A percentile compares a stretch with the other conserved stretches of the same genome.
These are phyloP conservation scores for Pseudotsuga menziesii DNA, from an alignment of 75 land plant species.

Conservation along the genomic window DNA sequence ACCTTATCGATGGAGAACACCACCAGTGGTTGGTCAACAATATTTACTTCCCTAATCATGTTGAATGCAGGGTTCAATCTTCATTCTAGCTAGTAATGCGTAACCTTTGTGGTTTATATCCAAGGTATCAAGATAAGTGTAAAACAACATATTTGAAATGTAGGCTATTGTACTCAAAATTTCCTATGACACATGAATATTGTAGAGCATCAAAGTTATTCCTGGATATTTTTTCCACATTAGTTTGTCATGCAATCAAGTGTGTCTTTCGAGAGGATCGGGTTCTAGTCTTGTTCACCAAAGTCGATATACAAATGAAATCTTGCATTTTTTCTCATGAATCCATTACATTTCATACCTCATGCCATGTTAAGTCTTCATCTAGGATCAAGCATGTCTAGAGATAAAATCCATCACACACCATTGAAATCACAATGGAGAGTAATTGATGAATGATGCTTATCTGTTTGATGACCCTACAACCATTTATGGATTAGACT, in stretches of 20 bases:
- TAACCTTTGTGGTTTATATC: not conserved
- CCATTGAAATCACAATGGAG: slow-evolving; percentile 6
- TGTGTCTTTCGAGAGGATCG: not conserved
- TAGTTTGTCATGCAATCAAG: not conserved
- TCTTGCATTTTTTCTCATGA: slow-evolving; percentile 8
- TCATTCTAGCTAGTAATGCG: not conserved
- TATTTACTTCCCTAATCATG: too few species aligned
- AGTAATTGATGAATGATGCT: not conserved
- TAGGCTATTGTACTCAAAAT: slow-evolving; percentile 9
- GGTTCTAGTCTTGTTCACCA: too few species aligned
- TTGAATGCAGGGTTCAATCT: too few species aligned
- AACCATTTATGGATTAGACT: not conserved
- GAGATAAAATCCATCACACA: slow-evolving; percentile 2
- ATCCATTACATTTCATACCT: slow-evolving; percentile 10
- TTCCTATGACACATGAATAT: slow-evolving; percentile 15
- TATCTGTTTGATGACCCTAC: slow-evolving; percentile 9
- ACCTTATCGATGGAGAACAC: too few species aligned
- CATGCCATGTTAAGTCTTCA: slow-evolving; percentile 10
- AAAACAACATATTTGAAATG: slow-evolving; percentile 8
- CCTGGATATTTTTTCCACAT: slow-evolving; percentile 9
- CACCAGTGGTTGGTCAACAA: too few species aligned
- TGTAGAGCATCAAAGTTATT: slow-evolving; percentile 12
- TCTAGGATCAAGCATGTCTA: not conserved
- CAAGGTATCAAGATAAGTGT: not conserved
- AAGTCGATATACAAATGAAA: not conserved